Base-by-base conservation (phyloP, 1,284 basidiomycete species). In the Ganoderma lingzhi region DNA sequence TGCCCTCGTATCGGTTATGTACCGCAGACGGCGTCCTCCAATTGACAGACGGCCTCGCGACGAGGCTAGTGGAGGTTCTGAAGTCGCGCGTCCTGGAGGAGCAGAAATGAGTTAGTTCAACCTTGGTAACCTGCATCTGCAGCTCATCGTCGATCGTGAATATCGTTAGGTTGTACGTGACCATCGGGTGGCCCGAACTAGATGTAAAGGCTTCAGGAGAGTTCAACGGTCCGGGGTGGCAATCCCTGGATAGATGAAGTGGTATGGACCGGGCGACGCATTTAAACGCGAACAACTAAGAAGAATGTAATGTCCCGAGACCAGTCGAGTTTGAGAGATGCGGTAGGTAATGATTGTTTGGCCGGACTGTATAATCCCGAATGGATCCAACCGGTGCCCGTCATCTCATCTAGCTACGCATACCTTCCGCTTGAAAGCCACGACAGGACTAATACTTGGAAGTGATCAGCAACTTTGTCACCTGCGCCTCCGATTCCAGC, bases 1-100 rank as follows among this genome's bases (percentile, higher is more conserved):
- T 94, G 93, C 92, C 93, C 0, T 85, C 92, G 4, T 95, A 94
- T 77, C 87, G 93, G 35, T 74, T 94, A 19, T 92, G 90, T 78
- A 94, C 93, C 0, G 77, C 84, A 4, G 91, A 93, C 71, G 93
- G 92, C 0, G 81, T 91, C 0, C 82, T 84, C 1, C 85, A 88
- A 68, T 83, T 94, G 55, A 91, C 91, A 0, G 86, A 88, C 4
- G 90, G 90, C 2, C 82, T 93, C 10, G 83, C 86, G 39, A 74
- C 79, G 68, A 82, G 85, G 62, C 82, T 93, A 30, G 79, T 79
- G 42, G 75, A 78, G 53, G 56, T 82, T 23, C 74, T 87, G 42
- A 77, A 80, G 62, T 68, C 63, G 39, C 71, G 72, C 14, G 72
- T 65, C 3, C 61, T 70, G 32, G 69, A 71, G 30, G 75, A 76